Percentiles rank a stretch among this genome's conserved stretches.
These are phyloP conservation scores for Yamadazyma insecticola DNA, from an alignment of 805 yeast genomes.

Conservation along the genomic window DNA sequence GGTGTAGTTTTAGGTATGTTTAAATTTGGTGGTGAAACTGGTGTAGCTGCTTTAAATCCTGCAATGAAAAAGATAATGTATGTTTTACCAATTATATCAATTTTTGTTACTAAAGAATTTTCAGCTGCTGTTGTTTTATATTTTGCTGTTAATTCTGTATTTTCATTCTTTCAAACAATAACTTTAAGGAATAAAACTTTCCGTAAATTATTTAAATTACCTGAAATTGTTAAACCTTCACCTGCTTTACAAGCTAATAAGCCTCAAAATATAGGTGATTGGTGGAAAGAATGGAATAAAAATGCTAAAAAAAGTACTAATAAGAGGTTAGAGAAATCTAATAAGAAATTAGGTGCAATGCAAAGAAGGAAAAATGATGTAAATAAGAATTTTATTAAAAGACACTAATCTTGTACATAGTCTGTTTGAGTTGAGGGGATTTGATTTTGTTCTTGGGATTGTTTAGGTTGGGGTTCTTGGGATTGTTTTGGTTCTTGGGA, in stretches of 20 bases:
- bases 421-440: too few relatives aligned
- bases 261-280: conserved; percentile 30
- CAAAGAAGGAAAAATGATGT: conserved; percentile 28
- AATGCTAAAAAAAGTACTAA: conserved; percentile 28
- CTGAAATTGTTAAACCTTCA: conserved; percentile 46
- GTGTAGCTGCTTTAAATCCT: conserved; percentile 59
- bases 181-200: conserved; percentile 56
- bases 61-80: conserved; percentile 61
- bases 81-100: conserved; percentile 72
- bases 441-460: too few relatives aligned
- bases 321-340: conserved; percentile 29
- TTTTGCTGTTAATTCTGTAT: conserved; percentile 75
- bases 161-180: conserved; percentile 68
- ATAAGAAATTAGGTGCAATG: conserved; percentile 33
- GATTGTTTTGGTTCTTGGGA: too few relatives aligned
- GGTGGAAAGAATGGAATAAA: conserved; percentile 31
- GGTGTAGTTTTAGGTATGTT: conserved; percentile 69
- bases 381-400: conserved; percentile 33
- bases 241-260: conserved; percentile 26
- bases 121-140: conserved; percentile 84
- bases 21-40: conserved; percentile 88
- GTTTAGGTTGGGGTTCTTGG: not conserved
- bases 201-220: conserved; percentile 55
- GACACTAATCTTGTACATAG: conserved; percentile 21
- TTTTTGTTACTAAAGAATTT: conserved; percentile 83